Base-by-base conservation (phyloP, 2,329 filamentous ascomycete genomes). In the Ascochyta fabae region DNA sequence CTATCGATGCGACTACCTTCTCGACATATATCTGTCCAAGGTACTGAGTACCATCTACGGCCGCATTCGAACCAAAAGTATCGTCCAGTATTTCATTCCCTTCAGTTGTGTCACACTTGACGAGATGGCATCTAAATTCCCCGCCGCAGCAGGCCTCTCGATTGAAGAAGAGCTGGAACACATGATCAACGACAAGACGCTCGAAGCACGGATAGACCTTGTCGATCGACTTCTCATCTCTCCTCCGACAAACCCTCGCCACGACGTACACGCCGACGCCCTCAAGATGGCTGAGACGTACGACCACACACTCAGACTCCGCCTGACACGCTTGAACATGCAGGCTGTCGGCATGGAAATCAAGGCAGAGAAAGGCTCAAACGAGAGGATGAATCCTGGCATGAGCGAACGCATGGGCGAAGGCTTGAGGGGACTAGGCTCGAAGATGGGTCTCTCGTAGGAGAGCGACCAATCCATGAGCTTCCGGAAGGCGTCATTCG, bases 11-110 rank as follows among this genome's bases (percentile, higher is more conserved):
- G 95, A 99, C 75, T 98, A 95, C 73, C 82, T 93, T n/a, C 85
- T 98, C 5, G 95, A 99, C 70, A 80, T 96, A 19, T 89, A 96
- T 73, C 84, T 99, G 6, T 88, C 90, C 56, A 85, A 83, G 59
- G 90, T 96, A 62, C 80, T 97, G 16, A 71, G 83, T 34, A 77
- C 79, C 1, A 81, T 99, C 19, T 95, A 93, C 77, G 80, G 83
- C 10, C 80, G 81, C 43, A 92, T 99, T 64, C 87, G 95, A 55
- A 90, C 84, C 68, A 97, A 97, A 79, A 94, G 93, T 68, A 97
- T 99, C 56, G 86, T 93, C 23, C 91, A 96, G 70, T 98, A 97
- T 77, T 89, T 96, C 66, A 83, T 91, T 23, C 93, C 95, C 0
- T 99, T 96, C 75, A 96, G 89, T 38, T 88, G 88, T 62, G 92